Evolutionary conservation across 371 early-diverging fungal species (phyloP).

Genomic region (Thermomucor indicae-seudaticae): DNA sequence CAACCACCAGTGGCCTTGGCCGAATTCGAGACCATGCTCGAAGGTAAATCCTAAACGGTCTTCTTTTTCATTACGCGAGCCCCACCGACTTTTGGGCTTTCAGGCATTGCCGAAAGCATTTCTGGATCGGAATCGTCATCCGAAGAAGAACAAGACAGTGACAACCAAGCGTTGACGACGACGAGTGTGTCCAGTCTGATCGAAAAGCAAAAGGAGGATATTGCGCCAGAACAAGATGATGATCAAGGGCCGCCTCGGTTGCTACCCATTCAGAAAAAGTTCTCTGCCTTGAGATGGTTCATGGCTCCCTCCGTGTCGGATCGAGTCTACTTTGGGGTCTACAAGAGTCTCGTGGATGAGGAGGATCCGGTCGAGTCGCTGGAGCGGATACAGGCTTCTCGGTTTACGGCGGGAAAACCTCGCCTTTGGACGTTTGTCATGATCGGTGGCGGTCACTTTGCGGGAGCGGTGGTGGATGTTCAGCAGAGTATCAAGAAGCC

Average conservation of each 20-base stretch:
- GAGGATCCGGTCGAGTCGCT: slow-evolving; percentile 2
- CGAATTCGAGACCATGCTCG: slow-evolving; percentile 73
- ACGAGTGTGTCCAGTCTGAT: slow-evolving; percentile 32
- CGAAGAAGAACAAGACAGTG: slow-evolving; percentile 17
- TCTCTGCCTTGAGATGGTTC: slow-evolving; percentile 49
- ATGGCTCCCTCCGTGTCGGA: slow-evolving; percentile 21
- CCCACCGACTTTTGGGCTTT: no score
- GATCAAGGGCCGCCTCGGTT: not conserved
- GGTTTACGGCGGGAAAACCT: slow-evolving; percentile 11
- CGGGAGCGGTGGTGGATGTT: slow-evolving; percentile 81
- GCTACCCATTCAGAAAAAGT: slow-evolving; percentile 22
- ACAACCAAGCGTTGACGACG: slow-evolving; percentile 3
- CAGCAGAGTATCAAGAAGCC: slow-evolving; percentile 36
- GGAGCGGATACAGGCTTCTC: slow-evolving; percentile 9
- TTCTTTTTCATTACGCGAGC: no score
- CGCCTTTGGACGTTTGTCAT: slow-evolving; percentile 79
- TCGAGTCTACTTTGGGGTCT: slow-evolving; percentile 51
- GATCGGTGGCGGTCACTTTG: slow-evolving; percentile 89
- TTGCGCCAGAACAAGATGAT: slow-evolving; percentile 16
- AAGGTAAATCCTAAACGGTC: slow-evolving; percentile 29
- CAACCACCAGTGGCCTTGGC: slow-evolving; percentile 79
- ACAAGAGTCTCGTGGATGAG: slow-evolving; percentile 45
- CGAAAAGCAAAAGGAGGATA: slow-evolving; percentile 33
- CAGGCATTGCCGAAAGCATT: slow-evolving; percentile 46
- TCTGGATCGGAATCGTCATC: slow-evolving; percentile 44